Base-by-base conservation (phyloP, 139 green algal species). In the Pedinophyceae sp. region DNA sequence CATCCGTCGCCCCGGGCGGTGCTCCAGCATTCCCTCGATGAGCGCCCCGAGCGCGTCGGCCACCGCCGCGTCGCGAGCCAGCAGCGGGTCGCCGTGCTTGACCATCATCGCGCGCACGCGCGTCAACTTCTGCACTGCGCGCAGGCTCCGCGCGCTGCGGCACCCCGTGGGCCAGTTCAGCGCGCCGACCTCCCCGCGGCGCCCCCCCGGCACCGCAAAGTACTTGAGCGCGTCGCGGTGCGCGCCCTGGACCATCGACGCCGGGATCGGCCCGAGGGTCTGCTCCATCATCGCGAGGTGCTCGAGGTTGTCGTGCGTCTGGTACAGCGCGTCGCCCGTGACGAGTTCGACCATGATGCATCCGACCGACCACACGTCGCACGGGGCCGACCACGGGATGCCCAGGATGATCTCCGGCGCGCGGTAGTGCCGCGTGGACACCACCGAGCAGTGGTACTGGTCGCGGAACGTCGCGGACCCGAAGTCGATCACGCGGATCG, bases 241-340 rank as follows among this genome's bases (percentile, higher is more conserved):
- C 17, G 49, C 43, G 38, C 24, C 2, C 19, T 48, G 23, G 1
- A 52, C 55, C 67, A 87, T 72, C 19, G 24, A 10, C 1, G 41
- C 24, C 0, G 84, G 86, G 4, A 94, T 72, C 3, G 66, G 52
- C 1, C 82, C 88, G 48, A 96, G 59, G 47, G 89, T 77, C n/a
- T 57, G 45, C 71, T 97, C 73, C 88, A 98, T 98, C 89, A 98
- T 98, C 2, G 84, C 91, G 39, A 98, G 66, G 71, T 98, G 91
- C 69, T 98, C 91, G 60, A 95, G 58, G 73, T 98, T 93, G 39
- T 98, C 88, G 64, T 97, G 90, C 30, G 91, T 98, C 66, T 94
- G 72, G 38, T 65, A 74, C 28, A 68, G 57, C 29, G 40, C 55
- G 22, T 62, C 58, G 57, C 77, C 81, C 40, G 83, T 92, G 2